Evolutionary conservation across 495 filamentous ascomycete species (phyloP).

Genomic region (Penicillium fimorum): DNA sequence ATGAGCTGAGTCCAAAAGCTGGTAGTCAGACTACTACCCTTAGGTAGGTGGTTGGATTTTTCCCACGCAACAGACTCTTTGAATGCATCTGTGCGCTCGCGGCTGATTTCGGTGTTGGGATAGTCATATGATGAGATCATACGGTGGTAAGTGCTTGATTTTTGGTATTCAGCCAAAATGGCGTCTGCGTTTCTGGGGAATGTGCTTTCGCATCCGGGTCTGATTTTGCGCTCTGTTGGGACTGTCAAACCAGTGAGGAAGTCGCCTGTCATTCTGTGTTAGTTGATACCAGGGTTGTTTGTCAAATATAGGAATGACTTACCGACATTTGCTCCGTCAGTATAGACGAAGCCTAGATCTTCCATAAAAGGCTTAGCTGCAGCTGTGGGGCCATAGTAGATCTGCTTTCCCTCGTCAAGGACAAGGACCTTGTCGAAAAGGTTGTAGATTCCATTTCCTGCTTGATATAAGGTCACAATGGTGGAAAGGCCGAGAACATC

Average conservation of each 20-base stretch:
- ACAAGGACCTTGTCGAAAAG: constrained; percentile 67
- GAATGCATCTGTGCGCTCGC: constrained; percentile 46
- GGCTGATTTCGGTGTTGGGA: constrained; percentile 40
- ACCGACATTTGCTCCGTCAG: constrained; percentile 44
- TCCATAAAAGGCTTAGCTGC: constrained; percentile 65
- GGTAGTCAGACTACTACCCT: constrained; percentile 52
- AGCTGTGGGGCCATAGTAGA: constrained; percentile 58
- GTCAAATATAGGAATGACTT: not conserved
- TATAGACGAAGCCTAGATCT: constrained; percentile 60
- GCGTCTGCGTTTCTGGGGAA: constrained; percentile 46
- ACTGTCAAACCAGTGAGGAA: constrained; percentile 71
- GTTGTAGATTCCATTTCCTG: constrained; percentile 61
- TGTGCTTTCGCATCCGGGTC: constrained; percentile 46
- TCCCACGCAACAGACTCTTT: constrained; percentile 44
- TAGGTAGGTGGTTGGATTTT: constrained; percentile 33
- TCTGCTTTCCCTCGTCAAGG: constrained; percentile 60
- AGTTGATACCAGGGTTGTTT: not conserved
- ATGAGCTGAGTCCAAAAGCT: constrained; percentile 56
- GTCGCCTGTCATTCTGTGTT: constrained; percentile 57
- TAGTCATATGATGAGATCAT: constrained; percentile 48
- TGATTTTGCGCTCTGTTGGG: constrained; percentile 60
- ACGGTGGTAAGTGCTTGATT: constrained; percentile 29
- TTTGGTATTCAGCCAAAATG: constrained; percentile 39
- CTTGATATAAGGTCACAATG: constrained; percentile 58
- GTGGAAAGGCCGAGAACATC: constrained; percentile 45